These are phyloP conservation scores for Suhomyces chickasaworum DNA, from an alignment of 1,139 yeast species.

Conservation along the genomic window DNA sequence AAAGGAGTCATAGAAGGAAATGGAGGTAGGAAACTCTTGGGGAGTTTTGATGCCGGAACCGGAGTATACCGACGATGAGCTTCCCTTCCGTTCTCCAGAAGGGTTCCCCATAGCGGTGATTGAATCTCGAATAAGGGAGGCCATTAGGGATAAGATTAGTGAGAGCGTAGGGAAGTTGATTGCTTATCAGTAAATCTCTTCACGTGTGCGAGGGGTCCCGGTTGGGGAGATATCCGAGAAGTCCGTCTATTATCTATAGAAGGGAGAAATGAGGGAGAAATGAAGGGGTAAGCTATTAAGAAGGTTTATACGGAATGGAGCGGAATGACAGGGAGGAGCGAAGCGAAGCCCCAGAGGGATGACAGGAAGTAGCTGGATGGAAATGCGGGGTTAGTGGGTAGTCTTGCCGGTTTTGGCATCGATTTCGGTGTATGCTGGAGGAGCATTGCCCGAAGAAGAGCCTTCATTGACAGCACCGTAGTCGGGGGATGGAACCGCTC, in stretches of 20 bases:
- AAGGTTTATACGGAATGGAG: not conserved
- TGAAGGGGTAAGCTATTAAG: slow-evolving; percentile 1
- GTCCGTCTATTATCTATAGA: slow-evolving; percentile 1
- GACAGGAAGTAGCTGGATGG: not conserved
- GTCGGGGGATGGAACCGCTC: slow-evolving; percentile 17
- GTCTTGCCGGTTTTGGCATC: slow-evolving; percentile 19
- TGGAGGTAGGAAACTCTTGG: slow-evolving; percentile 20
- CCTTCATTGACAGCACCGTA: slow-evolving; percentile 34
- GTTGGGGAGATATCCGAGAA: not conserved
- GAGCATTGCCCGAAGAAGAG: slow-evolving; percentile 20
- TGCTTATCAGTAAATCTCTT: slow-evolving; percentile 1
- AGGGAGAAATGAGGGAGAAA: not conserved
- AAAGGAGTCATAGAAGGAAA: slow-evolving; percentile 32
- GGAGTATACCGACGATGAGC: not conserved
- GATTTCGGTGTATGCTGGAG: slow-evolving; percentile 43
- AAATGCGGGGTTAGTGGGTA: not conserved
- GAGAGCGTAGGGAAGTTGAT: not conserved
- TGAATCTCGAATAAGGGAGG: slow-evolving; percentile 16
- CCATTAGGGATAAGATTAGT: slow-evolving; percentile 4
- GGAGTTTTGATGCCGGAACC: not conserved
- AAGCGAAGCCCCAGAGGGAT: too few species aligned
- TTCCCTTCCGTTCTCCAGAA: slow-evolving; percentile 6
- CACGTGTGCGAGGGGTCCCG: not conserved
- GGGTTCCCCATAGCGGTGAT: slow-evolving; percentile 19
- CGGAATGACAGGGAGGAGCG: too few species aligned